A percentile compares a stretch with the other conserved stretches of the same genome.
These are phyloP conservation scores for Fusarium liriodendri DNA, from an alignment of 2,329 filamentous ascomycete genomes.

Conservation along the genomic window DNA sequence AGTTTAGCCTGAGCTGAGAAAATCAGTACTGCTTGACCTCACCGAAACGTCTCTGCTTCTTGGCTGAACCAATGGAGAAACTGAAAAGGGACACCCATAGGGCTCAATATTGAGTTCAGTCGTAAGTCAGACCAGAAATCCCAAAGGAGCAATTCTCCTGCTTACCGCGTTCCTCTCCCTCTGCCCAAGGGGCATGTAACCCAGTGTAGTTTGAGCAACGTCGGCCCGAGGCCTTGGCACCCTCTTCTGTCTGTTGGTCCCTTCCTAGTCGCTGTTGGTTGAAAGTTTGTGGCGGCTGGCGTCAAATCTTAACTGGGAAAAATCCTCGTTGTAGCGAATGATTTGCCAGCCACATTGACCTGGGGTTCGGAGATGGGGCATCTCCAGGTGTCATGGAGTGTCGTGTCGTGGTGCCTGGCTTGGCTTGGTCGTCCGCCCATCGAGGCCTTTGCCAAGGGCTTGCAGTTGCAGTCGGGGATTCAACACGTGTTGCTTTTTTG, in stretches of 20 bases:
- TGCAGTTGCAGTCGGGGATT: conserved; percentile 11
- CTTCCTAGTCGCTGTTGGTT: conserved; percentile 21
- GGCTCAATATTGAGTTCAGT: conserved; percentile 30
- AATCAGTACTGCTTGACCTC: not conserved
- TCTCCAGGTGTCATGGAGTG: conserved; percentile 15
- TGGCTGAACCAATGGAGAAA: conserved; percentile 21
- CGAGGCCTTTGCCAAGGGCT: conserved; percentile 17
- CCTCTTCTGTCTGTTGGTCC: conserved; percentile 10
- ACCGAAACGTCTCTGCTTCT: conserved; percentile 3
- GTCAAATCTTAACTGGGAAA: conserved; percentile 36
- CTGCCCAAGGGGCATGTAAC: conserved; percentile 14
- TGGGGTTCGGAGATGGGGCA: conserved; percentile 22
- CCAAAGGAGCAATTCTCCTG: not conserved
- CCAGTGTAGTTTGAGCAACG: conserved; percentile 12
- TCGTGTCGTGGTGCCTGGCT: conserved; percentile 11
- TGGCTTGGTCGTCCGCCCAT: not conserved
- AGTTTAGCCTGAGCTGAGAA: not conserved
- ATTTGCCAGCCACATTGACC: conserved; percentile 21
- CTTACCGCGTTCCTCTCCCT: not conserved
- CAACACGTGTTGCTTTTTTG: conserved; percentile 11
- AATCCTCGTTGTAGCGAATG: conserved; percentile 14
- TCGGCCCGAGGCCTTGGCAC: conserved; percentile 40
- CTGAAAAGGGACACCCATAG: conserved; percentile 14
- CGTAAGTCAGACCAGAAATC: not conserved
- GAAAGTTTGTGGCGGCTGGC: conserved; percentile 35